Conservation (phyloP, 768 basidiomycete genomes). For the Kwoniella shandongensis region DNA sequence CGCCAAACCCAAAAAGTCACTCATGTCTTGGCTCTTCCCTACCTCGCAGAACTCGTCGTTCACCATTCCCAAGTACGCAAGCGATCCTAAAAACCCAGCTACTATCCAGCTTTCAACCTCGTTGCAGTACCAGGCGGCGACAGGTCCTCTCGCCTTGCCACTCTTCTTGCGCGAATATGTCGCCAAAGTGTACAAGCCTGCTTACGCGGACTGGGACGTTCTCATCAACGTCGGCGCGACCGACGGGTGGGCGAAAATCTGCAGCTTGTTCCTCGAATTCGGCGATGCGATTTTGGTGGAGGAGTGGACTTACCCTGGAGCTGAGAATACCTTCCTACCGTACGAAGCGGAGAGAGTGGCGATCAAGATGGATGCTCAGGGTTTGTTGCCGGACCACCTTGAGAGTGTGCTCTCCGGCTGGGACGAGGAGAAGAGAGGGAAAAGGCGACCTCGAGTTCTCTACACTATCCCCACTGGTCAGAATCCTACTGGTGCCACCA, state of each 20-base stretch:
- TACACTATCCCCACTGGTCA: constrained; percentile 72
- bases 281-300: constrained; percentile 56
- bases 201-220: constrained; percentile 63
- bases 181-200: constrained; percentile 57
- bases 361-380: constrained; percentile 69
- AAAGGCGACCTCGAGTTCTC: constrained; percentile 59
- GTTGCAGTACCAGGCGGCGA: constrained; percentile 68
- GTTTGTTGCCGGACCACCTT: constrained; percentile 66
- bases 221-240: constrained; percentile 56
- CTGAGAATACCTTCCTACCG: constrained; percentile 50
- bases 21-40: constrained; percentile 49
- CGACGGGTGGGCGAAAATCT: constrained; percentile 62
- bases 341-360: constrained; percentile 36
- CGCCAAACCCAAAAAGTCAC: constrained; percentile 31
- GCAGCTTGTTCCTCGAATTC: constrained; percentile 59
- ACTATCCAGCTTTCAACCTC: constrained; percentile 64
- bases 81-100: constrained; percentile 56
- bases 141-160: constrained; percentile 63
- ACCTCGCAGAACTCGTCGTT: constrained; percentile 58
- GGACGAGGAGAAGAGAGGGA: constrained; percentile 63
- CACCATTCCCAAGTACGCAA: constrained; percentile 64
- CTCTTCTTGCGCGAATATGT: constrained; percentile 64
- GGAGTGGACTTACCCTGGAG: constrained; percentile 70
- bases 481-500: constrained; percentile 78
- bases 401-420: constrained; percentile 65